Percentiles rank a stretch among this genome's conserved stretches.
Evolutionary conservation across 2,329 filamentous ascomycete genomes (phyloP).

Genomic region (Pseudogymnoascus sp.): DNA sequence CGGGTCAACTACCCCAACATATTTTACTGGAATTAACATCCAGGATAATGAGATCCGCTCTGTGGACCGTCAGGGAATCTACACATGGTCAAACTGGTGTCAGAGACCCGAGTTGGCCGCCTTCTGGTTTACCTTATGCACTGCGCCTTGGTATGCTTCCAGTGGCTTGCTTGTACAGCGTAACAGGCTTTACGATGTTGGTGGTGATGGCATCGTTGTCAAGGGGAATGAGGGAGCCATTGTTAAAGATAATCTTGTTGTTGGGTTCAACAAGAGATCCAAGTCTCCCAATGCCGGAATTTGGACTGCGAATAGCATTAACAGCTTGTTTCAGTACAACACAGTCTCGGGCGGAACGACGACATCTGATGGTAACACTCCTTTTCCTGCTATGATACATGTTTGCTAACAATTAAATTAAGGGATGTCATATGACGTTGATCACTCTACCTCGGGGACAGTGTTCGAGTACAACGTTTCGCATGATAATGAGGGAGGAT

Average conservation of each 20-base stretch:
- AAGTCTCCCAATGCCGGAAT: not conserved
- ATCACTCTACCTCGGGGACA: not conserved
- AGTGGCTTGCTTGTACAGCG: not conserved
- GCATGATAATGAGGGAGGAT: not conserved
- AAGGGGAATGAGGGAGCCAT: not conserved
- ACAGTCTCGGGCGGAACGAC: not conserved
- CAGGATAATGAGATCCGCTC: not conserved
- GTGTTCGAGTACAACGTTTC: not conserved
- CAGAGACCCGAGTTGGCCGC: not conserved
- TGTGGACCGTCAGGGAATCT: not conserved
- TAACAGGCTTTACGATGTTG: not conserved
- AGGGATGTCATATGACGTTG: not conserved
- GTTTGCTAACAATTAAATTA: not conserved
- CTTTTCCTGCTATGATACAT: not conserved
- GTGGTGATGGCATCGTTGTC: not conserved
- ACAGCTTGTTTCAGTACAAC: not conserved
- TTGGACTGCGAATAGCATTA: not conserved
- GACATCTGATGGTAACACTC: not conserved
- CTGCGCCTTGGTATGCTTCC: not conserved
- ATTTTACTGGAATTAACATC: not conserved
- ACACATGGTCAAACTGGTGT: not conserved
- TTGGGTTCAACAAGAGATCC: not conserved
- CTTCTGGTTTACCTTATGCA: not conserved
- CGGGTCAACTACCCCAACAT: not conserved
- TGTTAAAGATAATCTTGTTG: not conserved